Conservation (phyloP, 208 protist species). For the Wallacemonas rigidus region DNA sequence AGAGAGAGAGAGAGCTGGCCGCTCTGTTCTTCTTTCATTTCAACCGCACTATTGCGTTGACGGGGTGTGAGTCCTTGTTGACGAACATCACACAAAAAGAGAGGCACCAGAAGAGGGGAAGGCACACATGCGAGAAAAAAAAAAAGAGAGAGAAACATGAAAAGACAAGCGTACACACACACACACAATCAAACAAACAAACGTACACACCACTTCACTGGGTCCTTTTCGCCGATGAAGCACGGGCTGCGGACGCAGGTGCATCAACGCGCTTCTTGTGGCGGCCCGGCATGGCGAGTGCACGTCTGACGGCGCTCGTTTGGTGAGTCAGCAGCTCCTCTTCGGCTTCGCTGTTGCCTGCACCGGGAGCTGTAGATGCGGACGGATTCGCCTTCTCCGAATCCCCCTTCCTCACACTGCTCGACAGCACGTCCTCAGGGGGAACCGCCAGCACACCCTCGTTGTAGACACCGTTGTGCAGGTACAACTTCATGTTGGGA, state of each 20-base stretch:
- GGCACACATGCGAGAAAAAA: too few relatives aligned
- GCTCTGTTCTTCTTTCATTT: too few relatives aligned
- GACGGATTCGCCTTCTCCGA: neutral
- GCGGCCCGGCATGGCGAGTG: neutral
- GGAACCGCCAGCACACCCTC: slow-evolving; percentile 18
- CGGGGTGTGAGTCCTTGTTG: too few relatives aligned
- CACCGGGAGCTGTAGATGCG: neutral
- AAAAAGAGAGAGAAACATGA: too few relatives aligned
- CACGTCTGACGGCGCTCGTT: slow-evolving; percentile 12
- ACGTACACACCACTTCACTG: neutral
- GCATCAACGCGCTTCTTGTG: neutral
- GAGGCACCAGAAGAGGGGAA: too few relatives aligned
- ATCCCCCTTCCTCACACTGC: neutral
- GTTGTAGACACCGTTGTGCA: slow-evolving; percentile 51
- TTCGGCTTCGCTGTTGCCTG: neutral
- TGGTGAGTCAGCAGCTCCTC: neutral
- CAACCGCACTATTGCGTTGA: too few relatives aligned
- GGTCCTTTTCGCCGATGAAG: neutral
- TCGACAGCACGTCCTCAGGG: neutral
- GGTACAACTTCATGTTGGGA: slow-evolving; percentile 58
- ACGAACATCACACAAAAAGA: too few relatives aligned
- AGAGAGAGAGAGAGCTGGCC: too few relatives aligned
- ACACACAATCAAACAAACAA: neutral
- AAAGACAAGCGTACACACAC: neutral
- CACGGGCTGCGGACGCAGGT: neutral